Conservation (phyloP, 2,329 filamentous ascomycete genomes). For the Beauveria pseudobassiana region DNA sequence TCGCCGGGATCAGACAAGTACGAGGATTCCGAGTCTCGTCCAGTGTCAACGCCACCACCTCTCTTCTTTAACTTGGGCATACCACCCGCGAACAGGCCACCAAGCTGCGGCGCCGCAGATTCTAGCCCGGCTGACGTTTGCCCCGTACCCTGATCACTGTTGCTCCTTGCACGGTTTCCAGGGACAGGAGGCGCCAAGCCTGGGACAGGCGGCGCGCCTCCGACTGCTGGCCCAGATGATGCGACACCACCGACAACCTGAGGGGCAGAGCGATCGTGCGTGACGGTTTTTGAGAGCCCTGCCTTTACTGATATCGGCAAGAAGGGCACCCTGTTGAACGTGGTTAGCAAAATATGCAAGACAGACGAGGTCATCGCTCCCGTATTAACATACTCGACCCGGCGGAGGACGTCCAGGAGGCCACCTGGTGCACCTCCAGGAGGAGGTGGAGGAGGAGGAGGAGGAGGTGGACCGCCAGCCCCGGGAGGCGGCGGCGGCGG, state of each 20-base stretch:
- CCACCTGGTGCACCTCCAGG: slow-evolving; percentile 33
- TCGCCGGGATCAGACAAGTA: slow-evolving; percentile 71
- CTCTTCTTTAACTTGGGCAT: slow-evolving; percentile 93
- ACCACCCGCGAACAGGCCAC: slow-evolving; percentile 81
- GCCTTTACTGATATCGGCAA: slow-evolving; percentile 83
- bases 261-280: slow-evolving; percentile 89
- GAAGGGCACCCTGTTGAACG: slow-evolving; percentile 63
- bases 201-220: slow-evolving; percentile 76
- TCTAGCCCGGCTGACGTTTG: slow-evolving; percentile 30
- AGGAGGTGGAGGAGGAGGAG: slow-evolving; percentile 61
- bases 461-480: slow-evolving; percentile 54
- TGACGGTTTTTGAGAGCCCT: slow-evolving; percentile 65
- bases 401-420: slow-evolving; percentile 50
- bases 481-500: slow-evolving; percentile 65
- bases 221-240: slow-evolving; percentile 51
- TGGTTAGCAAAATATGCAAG: neutral
- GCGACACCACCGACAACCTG: slow-evolving; percentile 36
- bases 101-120: slow-evolving; percentile 68
- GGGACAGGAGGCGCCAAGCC: slow-evolving; percentile 66
- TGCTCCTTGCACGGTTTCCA: slow-evolving; percentile 67
- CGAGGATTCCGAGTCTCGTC: slow-evolving; percentile 49
- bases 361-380: neutral
- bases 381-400: slow-evolving; percentile 51
- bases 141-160: slow-evolving; percentile 63
- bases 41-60: slow-evolving; percentile 72